Percentiles rank a stretch among this genome's conserved stretches.
Evolutionary conservation across 108 stramenopile species (phyloP).

Genomic region (Nitzschia sp.): DNA sequence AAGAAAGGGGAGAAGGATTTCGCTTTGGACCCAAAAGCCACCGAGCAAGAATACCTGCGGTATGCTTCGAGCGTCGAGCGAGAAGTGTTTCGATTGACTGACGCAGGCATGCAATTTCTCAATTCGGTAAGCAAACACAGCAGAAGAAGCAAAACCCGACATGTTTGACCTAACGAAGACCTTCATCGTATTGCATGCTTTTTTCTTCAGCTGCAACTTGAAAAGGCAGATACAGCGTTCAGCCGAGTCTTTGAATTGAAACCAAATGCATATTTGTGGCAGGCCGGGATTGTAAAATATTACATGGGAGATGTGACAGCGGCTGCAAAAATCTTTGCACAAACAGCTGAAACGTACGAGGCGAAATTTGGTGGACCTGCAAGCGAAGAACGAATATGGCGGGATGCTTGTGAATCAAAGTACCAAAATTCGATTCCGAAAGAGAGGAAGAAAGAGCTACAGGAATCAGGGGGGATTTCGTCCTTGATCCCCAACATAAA

Average conservation of each 20-base stretch:
- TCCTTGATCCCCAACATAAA: slow-evolving; percentile 7
- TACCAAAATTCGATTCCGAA: slow-evolving; percentile 30
- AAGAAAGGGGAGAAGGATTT: slow-evolving; percentile 62
- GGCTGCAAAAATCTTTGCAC: slow-evolving; percentile 62
- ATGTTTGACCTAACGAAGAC: not conserved
- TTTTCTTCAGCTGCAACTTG: slow-evolving; percentile 40
- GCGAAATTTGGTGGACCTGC: slow-evolving; percentile 62
- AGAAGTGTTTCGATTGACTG: slow-evolving; percentile 53
- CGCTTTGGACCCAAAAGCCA: slow-evolving; percentile 53
- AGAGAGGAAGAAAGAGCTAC: slow-evolving; percentile 2
- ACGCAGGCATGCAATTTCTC: slow-evolving; percentile 60
- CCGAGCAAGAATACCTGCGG: slow-evolving; percentile 69
- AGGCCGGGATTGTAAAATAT: slow-evolving; percentile 77
- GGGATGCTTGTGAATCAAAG: slow-evolving; percentile 72
- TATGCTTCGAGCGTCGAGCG: slow-evolving; percentile 55
- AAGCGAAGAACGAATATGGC: slow-evolving; percentile 86
- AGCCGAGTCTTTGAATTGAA: slow-evolving; percentile 61
- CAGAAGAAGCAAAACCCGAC: too few species aligned
- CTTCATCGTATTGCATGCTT: too few species aligned
- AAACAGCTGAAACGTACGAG: slow-evolving; percentile 61
- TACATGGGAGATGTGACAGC: slow-evolving; percentile 58
- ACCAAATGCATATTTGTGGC: slow-evolving; percentile 83
- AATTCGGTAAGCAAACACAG: slow-evolving; percentile 36
- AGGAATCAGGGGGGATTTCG: slow-evolving; percentile 8
- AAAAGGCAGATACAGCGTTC: slow-evolving; percentile 58